These are phyloP conservation scores for Trichosporon sp. DNA, from an alignment of 1,284 basidiomycete species.

Conservation along the genomic window DNA sequence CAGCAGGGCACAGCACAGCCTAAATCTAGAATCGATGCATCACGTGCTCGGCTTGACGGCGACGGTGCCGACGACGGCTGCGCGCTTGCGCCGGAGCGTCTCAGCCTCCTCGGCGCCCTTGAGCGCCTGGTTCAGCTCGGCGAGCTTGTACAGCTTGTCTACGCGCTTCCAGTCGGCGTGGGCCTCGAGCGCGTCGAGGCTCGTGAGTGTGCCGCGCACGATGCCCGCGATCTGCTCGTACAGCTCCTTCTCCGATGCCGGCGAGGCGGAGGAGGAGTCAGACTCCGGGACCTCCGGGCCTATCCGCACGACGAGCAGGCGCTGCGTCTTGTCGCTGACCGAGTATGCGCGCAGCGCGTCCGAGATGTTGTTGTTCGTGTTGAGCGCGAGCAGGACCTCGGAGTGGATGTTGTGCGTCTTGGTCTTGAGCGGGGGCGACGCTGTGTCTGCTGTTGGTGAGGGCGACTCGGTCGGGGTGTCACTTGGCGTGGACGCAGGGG, in stretches of 20 bases:
- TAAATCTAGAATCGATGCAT: neutral
- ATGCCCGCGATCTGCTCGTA: constrained; percentile 58
- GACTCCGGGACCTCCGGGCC: too few species aligned
- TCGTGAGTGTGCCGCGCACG: constrained; percentile 47
- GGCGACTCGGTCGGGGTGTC: neutral
- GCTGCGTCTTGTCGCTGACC: constrained; percentile 61
- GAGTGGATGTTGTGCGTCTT: constrained; percentile 57
- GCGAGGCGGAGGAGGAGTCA: neutral
- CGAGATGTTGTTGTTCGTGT: constrained; percentile 80
- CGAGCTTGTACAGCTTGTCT: constrained; percentile 74
- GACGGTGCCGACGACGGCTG: constrained; percentile 67
- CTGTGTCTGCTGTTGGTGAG: neutral
- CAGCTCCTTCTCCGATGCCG: constrained; percentile 28
- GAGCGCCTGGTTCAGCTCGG: constrained; percentile 48
- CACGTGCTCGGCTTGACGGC: constrained; percentile 70
- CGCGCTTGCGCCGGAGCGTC: constrained; percentile 54
- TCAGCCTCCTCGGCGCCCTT: constrained; percentile 32
- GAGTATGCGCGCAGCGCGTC: constrained; percentile 82
- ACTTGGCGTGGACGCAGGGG: neutral
- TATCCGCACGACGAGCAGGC: constrained; percentile 70
- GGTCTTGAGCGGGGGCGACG: constrained; percentile 25
- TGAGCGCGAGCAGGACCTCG: constrained; percentile 76
- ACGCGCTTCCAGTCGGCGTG: constrained; percentile 59
- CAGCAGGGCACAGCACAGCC: neutral
- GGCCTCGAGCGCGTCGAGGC: constrained; percentile 9